Evolutionary conservation across 257 asterid genomes (phyloP).

Genomic region (Salvia hispanica): DNA sequence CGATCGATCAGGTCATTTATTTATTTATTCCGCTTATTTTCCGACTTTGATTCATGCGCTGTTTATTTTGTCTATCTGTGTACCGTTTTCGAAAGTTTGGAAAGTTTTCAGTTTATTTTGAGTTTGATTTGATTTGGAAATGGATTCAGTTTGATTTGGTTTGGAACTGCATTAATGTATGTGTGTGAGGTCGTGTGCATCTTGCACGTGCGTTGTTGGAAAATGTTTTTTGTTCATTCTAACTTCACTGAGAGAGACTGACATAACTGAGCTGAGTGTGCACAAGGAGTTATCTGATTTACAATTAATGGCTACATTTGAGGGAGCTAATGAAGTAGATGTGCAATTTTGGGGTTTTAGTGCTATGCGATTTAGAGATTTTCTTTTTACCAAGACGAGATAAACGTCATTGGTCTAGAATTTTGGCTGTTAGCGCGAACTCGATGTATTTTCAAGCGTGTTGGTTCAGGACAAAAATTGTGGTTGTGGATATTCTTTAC

Average conservation of each 20-base stretch:
- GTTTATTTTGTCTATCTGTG: background rate
- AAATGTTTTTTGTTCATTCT: too few relatives aligned
- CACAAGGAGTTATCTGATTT: too few relatives aligned
- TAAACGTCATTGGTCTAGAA: background rate
- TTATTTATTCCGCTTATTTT: background rate
- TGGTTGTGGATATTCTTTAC: conserved; percentile 16
- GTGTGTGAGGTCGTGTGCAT: background rate
- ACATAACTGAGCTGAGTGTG: too few relatives aligned
- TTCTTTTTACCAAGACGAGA: background rate
- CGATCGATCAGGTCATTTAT: conserved; percentile 36
- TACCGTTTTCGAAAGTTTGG: too few relatives aligned
- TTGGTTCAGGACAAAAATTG: background rate
- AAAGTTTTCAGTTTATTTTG: background rate
- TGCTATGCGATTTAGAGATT: too few relatives aligned
- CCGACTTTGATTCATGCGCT: background rate
- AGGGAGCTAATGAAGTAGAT: too few relatives aligned
- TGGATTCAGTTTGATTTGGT: conserved; percentile 4
- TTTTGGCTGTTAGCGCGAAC: background rate
- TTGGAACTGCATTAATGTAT: conserved; percentile 10
- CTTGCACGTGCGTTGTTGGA: too few relatives aligned
- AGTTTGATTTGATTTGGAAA: background rate
- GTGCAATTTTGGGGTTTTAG: too few relatives aligned
- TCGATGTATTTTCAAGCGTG: background rate
- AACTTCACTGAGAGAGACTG: too few relatives aligned
- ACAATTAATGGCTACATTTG: background rate